Conservation (phyloP, 129 eudicot genomes). For the Logfia minima region DNA sequence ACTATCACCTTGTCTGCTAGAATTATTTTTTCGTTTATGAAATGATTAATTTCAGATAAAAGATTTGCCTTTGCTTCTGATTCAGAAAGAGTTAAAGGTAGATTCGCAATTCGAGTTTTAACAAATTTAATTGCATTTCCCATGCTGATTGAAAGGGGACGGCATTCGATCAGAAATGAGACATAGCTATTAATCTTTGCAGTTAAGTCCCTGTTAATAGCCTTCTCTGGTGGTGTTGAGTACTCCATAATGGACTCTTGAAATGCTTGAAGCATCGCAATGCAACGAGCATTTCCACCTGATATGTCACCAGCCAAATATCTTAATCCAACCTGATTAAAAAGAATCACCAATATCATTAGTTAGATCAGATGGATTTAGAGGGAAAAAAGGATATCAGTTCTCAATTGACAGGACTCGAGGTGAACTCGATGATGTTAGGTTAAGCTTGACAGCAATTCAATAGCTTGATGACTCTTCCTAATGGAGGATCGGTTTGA, state of each 20-base stretch:
- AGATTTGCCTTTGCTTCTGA: slow-evolving; percentile 81
- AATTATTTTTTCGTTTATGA: slow-evolving; percentile 78
- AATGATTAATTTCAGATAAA: slow-evolving; percentile 66
- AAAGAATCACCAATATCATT: background rate
- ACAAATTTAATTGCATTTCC: slow-evolving; percentile 90
- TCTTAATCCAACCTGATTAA: slow-evolving; percentile 76
- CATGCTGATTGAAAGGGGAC: slow-evolving; percentile 97
- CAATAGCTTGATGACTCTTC: background rate
- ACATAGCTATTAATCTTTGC: slow-evolving; percentile 74
- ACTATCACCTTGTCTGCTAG: slow-evolving; percentile 90
- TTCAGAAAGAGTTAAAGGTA: slow-evolving; percentile 73
- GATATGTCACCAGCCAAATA: slow-evolving; percentile 87
- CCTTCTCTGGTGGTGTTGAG: slow-evolving; percentile 72
- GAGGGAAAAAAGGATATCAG: background rate
- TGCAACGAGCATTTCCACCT: slow-evolving; percentile 99
- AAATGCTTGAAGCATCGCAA: slow-evolving; percentile 98
- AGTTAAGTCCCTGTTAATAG: slow-evolving; percentile 76
- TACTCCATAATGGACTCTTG: slow-evolving; percentile 84
- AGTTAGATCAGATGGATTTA: slow-evolving; percentile 15
- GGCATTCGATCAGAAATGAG: slow-evolving; percentile 85
- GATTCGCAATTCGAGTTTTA: slow-evolving; percentile 64
- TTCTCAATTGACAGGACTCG: background rate
- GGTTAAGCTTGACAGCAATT: background rate
- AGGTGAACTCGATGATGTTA: background rate
- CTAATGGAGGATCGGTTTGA: background rate